Base-by-base conservation (phyloP, 768 basidiomycete species). In the Lactifluus rugatus region DNA sequence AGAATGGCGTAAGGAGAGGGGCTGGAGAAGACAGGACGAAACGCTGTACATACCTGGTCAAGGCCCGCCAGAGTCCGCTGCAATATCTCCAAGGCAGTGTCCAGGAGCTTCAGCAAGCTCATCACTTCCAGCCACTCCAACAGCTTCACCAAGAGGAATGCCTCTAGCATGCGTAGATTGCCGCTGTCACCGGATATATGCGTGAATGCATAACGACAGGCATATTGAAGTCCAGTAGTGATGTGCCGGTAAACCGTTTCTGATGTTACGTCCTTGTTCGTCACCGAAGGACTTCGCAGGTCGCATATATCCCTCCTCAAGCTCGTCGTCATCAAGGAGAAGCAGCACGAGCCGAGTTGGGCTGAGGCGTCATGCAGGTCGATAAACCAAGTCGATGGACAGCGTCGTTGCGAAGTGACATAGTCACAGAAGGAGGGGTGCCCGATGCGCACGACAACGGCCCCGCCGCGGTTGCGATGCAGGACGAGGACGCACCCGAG, bases 401-500 rank as follows among this genome's bases (percentile, higher is more conserved):
- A 62, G 2, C 61, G 57, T 3, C 28, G 13, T 36, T 8, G 47
- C 9, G 57, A 50, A 9, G 61, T 60, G 44, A 60, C 44, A 39
- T 54, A 62, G 28, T 62, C 61, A 34, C 34, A 51, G 23, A 62
- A 62, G 46, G 52, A 54, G 0, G 57, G 36, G 17, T 60, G 61
- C n/a, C 19, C 47, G 42, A 54, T 48, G 36, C 61, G 57, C 8
- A 60, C 61, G 13, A 49, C 25, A 39, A 58, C 25, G n/a, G 42
- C 52, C 1, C 48, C 57, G 13, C 48, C 47, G 16, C 37, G 36
- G 17, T 46, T 28, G 13, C 31, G 48, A 14, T 47, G 13, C 19
- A 62, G 32, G 21, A 46, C 37, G 28, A 62, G 28, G 26, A 62
- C 58, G 48, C 48, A 54, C n/a, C 61, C 61, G 21, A 62, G 61